Base-by-base conservation (phyloP, 1,284 basidiomycete species). In the Ceratorhiza oryzae-sativae region DNA sequence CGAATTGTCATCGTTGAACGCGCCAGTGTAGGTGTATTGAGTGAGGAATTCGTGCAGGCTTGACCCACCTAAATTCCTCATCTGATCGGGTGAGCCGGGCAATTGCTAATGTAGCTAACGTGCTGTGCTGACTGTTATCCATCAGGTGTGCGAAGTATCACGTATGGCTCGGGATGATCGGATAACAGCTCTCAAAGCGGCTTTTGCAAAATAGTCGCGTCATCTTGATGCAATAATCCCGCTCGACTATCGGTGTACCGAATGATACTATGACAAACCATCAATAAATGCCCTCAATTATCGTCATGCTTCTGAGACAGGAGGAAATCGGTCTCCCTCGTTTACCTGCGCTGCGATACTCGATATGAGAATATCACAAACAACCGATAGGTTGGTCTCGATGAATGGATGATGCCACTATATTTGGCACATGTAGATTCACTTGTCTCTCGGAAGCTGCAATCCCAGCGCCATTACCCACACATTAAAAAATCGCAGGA, bases 21-120 rank as follows among this genome's bases (percentile, higher is more conserved):
- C n/a, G n/a, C n/a, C n/a, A n/a, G n/a, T n/a, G n/a, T n/a, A n/a
- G n/a, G n/a, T n/a, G n/a, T n/a, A n/a, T n/a, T n/a, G n/a, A n/a
- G n/a, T n/a, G n/a, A n/a, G n/a, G n/a, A n/a, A n/a, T n/a, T n/a
- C n/a, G n/a, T n/a, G n/a, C n/a, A 49, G 61, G 61, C 12, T 32
- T 51, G 20, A 41, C 62, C 6, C 34, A 65, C 27, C 53, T 53
- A 20, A 39, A 15, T 23, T n/a, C 49, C 3, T 25, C 48, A 18
- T 48, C 62, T 34, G 62, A 65, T 53, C 30, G 62, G 36, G 62
- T 65, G 34, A 65, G 62, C 41, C 48, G 58, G 41, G 23, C 8
- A 13, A 23, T 3, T 27, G n/a, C n/a, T 60, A 18, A 23, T 41
- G 58, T 9, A 15, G 1, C 34, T 27, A 12, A 12, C n/a, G n/a